phyloP scores from a whole-genome alignment of 2,329 filamentous ascomycete species.

The Hypoxylon sp. region DNA sequence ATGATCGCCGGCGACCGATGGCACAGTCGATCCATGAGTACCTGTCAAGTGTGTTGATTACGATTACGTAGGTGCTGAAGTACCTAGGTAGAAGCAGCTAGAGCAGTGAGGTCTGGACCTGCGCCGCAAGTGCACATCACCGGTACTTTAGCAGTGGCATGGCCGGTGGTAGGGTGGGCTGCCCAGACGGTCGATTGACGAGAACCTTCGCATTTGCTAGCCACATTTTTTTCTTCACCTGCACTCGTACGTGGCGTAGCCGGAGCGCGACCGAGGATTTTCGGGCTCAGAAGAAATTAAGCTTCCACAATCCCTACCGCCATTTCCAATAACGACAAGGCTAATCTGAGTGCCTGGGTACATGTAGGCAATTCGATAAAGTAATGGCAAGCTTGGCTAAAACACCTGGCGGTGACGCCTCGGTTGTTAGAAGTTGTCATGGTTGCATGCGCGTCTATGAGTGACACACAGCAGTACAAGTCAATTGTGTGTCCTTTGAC shows the following conservation, averaged over 20 bases:
- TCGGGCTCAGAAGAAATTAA: neutral
- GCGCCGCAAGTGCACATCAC: neutral
- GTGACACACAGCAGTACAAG: neutral
- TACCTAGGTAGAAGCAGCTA: neutral
- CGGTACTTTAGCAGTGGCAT: neutral
- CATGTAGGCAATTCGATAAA: neutral
- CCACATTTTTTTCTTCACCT: neutral
- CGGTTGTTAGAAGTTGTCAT: conserved; percentile 1
- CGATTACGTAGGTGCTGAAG: neutral
- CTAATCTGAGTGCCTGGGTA: neutral
- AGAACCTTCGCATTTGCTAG: neutral
- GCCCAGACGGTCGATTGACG: neutral
- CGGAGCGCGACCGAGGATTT: neutral
- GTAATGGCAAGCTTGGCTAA: conserved; percentile 6
- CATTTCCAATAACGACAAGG: conserved; percentile 7
- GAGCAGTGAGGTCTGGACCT: neutral
- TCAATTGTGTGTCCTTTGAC: neutral
- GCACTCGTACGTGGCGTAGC: neutral
- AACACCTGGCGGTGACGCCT: conserved; percentile 4
- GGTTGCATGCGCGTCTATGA: neutral
- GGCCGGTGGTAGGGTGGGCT: neutral
- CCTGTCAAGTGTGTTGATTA: neutral
- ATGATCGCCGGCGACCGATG: neutral
- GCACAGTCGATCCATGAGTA: neutral
- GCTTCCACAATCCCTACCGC: neutral